These are phyloP conservation scores for Penstemon newberryi DNA, from an alignment of 257 asterid genomes.

Conservation along the genomic window DNA sequence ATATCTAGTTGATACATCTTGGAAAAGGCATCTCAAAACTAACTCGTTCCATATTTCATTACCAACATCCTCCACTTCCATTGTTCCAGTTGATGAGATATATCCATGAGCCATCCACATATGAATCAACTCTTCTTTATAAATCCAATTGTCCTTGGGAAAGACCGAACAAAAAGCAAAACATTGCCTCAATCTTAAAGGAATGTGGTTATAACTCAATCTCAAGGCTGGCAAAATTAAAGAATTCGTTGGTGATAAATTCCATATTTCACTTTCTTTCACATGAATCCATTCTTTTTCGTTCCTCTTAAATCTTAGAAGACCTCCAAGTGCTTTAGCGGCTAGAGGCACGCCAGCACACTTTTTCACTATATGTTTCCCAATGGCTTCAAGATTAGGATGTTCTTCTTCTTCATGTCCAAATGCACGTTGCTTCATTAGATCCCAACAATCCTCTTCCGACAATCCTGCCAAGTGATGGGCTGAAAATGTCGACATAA, in stretches of 20 bases:
- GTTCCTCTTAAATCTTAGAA: too few species aligned
- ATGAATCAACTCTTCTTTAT: conserved; percentile 9
- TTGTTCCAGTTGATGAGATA: conserved; percentile 17
- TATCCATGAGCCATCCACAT: conserved; percentile 24
- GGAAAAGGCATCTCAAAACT: conserved; percentile 26
- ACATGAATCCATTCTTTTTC: too few species aligned
- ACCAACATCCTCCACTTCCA: conserved; percentile 24
- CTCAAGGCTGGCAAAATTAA: conserved; percentile 20
- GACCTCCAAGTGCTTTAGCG: too few species aligned
- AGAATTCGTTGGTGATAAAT: not conserved
- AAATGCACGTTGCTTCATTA: too few species aligned
- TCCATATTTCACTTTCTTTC: too few species aligned
- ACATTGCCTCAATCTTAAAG: conserved; percentile 21
- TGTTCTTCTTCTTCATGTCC: too few species aligned
- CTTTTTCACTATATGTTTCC: too few species aligned
- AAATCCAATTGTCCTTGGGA: conserved; percentile 15
- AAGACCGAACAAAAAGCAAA: conserved; percentile 28
- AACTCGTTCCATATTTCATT: conserved; percentile 25
- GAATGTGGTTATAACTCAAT: conserved; percentile 25
- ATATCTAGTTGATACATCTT: conserved; percentile 7
- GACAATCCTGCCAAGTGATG: too few species aligned
- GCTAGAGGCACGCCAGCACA: too few species aligned
- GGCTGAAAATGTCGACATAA: too few species aligned
- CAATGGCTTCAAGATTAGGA: too few species aligned
- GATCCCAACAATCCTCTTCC: too few species aligned